A percentile compares a stretch with the other conserved stretches of the same genome.
Conservation (phyloP, 73 alveolate species). For the Paramecium sexaurelia region DNA sequence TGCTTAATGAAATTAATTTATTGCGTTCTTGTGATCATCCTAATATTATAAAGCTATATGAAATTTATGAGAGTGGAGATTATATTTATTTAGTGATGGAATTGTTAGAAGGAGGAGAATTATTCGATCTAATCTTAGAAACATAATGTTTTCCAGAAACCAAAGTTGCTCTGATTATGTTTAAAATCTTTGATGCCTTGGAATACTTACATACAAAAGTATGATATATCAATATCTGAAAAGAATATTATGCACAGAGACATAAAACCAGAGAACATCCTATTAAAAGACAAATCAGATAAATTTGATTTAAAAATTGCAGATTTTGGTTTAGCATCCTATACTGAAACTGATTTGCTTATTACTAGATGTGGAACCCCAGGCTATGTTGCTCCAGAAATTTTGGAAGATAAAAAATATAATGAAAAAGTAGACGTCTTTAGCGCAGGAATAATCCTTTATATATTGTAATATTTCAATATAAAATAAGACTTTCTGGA, state of each 20-base stretch:
- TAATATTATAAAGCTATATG: conserved; percentile 54
- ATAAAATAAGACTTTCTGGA: conserved; percentile 12
- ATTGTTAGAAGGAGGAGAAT: conserved; percentile 66
- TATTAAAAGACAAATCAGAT: conserved; percentile 74
- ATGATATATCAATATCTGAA: conserved; percentile 58
- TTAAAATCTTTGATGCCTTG: conserved; percentile 31
- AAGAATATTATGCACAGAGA: conserved; percentile 85
- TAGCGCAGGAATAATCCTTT: conserved; percentile 64
- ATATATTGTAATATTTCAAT: conserved; percentile 37
- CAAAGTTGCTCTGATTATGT: not conserved
- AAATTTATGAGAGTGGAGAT: conserved; percentile 53
- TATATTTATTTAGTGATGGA: conserved; percentile 59
- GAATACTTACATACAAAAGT: conserved; percentile 47
- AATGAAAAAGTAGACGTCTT: conserved; percentile 66
- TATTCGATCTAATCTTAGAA: conserved; percentile 53
- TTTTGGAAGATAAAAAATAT: conserved; percentile 77
- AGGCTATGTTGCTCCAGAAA: conserved; percentile 98
- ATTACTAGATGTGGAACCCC: conserved; percentile 93
- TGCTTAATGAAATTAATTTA: conserved; percentile 39
- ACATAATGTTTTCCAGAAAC: not conserved
- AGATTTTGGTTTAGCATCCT: conserved; percentile 82
- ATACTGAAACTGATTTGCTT: conserved; percentile 30
- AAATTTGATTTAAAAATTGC: conserved; percentile 82
- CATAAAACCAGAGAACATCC: conserved; percentile 85
- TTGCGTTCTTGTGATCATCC: conserved; percentile 64